Evolutionary conservation across 306 rosid genomes (phyloP).

Genomic region (Quercus parvula): DNA sequence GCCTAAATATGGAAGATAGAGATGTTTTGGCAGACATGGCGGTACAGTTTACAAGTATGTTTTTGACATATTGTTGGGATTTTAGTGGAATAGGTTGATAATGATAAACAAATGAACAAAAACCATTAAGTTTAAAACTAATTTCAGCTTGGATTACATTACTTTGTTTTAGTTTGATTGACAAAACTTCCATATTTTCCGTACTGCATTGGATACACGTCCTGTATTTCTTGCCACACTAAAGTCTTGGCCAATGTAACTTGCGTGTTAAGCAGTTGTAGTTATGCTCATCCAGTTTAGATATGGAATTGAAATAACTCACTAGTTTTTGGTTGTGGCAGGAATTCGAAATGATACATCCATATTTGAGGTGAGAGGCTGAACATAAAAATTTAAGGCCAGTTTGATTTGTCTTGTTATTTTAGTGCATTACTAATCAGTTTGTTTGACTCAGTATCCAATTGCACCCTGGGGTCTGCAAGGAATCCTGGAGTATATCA

Average conservation of each 20-base stretch:
- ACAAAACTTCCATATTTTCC: no score
- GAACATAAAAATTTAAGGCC: not conserved
- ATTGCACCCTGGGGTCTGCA: constrained; percentile 28
- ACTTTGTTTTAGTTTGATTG: not conserved
- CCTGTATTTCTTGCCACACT: no score
- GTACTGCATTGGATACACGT: no score
- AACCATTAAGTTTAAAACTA: no score
- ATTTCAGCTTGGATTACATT: not conserved
- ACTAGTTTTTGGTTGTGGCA: constrained; percentile 1
- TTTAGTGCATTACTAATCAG: not conserved
- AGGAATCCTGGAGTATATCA: constrained; percentile 25
- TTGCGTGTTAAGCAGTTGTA: no score
- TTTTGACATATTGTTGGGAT: not conserved
- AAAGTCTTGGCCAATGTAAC: no score
- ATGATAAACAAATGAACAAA: no score
- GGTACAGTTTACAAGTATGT: constrained; percentile 9
- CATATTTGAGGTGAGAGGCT: constrained; percentile 21
- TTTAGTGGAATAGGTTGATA: no score
- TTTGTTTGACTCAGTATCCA: constrained; percentile 30
- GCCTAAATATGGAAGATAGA: constrained; percentile 19
- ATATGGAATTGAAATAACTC: not conserved
- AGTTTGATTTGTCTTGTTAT: not conserved
- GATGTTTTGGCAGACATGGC: constrained; percentile 11
- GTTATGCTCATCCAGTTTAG: not conserved
- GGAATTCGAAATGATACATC: not conserved